Evolutionary conservation across 2,329 filamentous ascomycete genomes (phyloP).

Genomic region (Neofusicoccum laricinum): DNA sequence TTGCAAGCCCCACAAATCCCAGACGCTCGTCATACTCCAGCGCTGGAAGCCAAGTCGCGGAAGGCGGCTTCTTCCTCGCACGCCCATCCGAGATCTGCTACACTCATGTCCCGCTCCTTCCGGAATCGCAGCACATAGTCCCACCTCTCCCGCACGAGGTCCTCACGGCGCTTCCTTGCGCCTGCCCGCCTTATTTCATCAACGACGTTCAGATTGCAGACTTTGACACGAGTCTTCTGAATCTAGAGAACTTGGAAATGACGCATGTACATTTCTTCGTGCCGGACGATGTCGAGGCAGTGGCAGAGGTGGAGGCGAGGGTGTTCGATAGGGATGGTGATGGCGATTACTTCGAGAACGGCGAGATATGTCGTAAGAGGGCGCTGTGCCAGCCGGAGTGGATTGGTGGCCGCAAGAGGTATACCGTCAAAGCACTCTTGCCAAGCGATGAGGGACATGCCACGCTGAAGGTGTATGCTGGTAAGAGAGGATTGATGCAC

Average conservation of each 20-base stretch:
- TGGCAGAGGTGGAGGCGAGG: constrained; percentile 86
- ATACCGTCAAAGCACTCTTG: constrained; percentile 87
- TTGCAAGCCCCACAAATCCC: constrained; percentile 89
- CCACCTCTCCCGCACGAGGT: constrained; percentile 84
- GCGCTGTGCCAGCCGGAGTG: constrained; percentile 90
- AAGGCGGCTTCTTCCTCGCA: constrained; percentile 91
- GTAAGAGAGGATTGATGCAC: constrained; percentile 94
- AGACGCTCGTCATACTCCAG: constrained; percentile 74
- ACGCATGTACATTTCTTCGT: constrained; percentile 85
- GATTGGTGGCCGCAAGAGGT: constrained; percentile 81
- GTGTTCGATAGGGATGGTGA: constrained; percentile 78
- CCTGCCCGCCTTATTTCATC: constrained; percentile 85
- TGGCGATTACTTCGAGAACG: constrained; percentile 90
- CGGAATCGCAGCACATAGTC: constrained; percentile 88
- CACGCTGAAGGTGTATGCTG: constrained; percentile 86
- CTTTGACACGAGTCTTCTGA: constrained; percentile 83
- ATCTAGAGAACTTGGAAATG: constrained; percentile 90
- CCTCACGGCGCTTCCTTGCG: constrained; percentile 79
- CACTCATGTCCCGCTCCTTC: constrained; percentile 87
- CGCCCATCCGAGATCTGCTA: constrained; percentile 88
- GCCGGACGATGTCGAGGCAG: constrained; percentile 84
- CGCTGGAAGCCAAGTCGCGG: constrained; percentile 65
- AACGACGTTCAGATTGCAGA: constrained; percentile 76
- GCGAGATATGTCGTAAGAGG: constrained; percentile 79
- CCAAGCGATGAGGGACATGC: constrained; percentile 90